Evolutionary conservation across 352 stramenopile species (phyloP).

Genomic region (Pythium brachiatum): DNA sequence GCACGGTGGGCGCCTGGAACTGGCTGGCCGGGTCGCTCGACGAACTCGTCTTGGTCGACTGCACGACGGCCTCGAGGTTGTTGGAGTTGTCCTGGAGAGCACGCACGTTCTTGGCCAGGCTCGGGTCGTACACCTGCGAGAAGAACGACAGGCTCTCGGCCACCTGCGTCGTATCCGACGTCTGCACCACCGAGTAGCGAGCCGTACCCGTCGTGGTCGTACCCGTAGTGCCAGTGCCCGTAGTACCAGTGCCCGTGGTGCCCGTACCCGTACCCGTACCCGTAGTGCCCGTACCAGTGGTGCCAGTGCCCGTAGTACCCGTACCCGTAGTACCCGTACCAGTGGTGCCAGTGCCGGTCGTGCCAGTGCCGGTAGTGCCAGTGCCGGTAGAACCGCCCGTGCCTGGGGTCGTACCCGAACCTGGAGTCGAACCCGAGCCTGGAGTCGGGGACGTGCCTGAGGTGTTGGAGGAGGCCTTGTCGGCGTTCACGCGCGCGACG

Average conservation of each 20-base stretch:
- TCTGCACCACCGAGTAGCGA: conserved; percentile 15
- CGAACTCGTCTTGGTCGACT: conserved; percentile 76
- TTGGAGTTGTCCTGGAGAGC: conserved; percentile 49
- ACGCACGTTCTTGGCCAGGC: conserved; percentile 43
- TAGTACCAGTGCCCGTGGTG: conserved; percentile 13
- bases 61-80: conserved; percentile 54
- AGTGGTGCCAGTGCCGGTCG: conserved; percentile 1
- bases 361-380: neutral
- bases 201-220: conserved; percentile 2
- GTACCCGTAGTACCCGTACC: neutral
- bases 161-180: conserved; percentile 25
- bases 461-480: conserved; percentile 17
- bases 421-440: neutral
- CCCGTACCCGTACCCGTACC: conserved; percentile 7
- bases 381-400: neutral
- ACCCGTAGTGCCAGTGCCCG: conserved; percentile 15
- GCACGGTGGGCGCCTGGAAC: conserved; percentile 53
- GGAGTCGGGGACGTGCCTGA: too few relatives aligned
- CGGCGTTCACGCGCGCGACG: conserved; percentile 22
- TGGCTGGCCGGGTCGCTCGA: conserved; percentile 83
- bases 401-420: neutral
- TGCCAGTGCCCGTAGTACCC: neutral
- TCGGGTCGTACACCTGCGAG: conserved; percentile 49
- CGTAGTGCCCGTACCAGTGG: neutral
- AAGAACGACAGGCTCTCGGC: conserved; percentile 40